Evolutionary conservation across 2,329 filamentous ascomycete species (phyloP).

Genomic region (Colletotrichum viniferum): DNA sequence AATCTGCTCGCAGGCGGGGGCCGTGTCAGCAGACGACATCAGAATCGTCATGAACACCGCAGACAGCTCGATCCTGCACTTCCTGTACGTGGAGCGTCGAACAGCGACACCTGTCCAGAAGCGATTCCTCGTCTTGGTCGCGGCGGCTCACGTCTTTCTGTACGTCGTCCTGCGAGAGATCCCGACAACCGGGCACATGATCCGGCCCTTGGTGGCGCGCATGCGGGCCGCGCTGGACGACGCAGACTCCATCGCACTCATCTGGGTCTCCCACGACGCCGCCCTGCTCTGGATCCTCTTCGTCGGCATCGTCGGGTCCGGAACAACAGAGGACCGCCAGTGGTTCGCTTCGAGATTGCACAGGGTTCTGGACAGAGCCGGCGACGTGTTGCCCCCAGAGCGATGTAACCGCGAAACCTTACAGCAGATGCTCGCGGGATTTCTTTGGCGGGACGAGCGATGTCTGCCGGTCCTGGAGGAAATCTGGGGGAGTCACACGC

Average conservation of each 20-base stretch:
- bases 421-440: not conserved
- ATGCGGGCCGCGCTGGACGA: constrained; percentile 14
- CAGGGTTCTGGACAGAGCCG: not conserved
- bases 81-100: constrained; percentile 8
- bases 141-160: constrained; percentile 21
- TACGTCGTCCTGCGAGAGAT: constrained; percentile 19
- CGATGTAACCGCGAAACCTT: not conserved
- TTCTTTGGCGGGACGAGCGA: constrained; percentile 34
- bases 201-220: constrained; percentile 7
- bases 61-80: constrained; percentile 20
- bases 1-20: constrained; percentile 1
- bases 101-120: constrained; percentile 3
- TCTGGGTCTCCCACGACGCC: constrained; percentile 1
- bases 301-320: constrained; percentile 18
- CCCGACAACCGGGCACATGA: constrained; percentile 19
- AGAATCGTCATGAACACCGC: constrained; percentile 23
- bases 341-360: not conserved
- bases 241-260: constrained; percentile 5
- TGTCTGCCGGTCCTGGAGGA: constrained; percentile 15
- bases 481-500: not conserved
- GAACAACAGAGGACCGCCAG: not conserved
- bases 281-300: constrained; percentile 21
- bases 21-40: constrained; percentile 17
- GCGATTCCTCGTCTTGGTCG: constrained; percentile 5
- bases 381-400: not conserved